Evolutionary conservation across 2,329 filamentous ascomycete genomes (phyloP).

Genomic region (Fusarium sp.): DNA sequence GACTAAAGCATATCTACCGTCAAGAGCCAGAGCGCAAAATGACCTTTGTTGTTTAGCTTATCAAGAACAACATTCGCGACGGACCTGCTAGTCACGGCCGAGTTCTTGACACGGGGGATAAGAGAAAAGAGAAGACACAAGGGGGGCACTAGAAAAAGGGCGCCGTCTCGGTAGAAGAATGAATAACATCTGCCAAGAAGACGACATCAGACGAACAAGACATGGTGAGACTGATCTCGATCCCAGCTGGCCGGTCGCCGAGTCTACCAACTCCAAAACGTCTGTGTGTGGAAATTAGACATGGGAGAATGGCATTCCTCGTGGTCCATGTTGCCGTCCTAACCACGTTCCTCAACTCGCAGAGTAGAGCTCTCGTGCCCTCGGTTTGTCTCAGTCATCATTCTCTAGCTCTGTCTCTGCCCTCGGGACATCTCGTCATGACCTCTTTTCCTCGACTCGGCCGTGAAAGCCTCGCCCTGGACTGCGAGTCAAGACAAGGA

Average conservation of each 20-base stretch:
- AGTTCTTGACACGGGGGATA: not conserved
- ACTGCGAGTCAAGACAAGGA: slow-evolving; percentile 17
- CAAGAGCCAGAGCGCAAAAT: not conserved
- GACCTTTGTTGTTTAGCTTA: not conserved
- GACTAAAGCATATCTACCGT: not conserved
- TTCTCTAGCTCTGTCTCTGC: slow-evolving; percentile 2
- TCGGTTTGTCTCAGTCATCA: slow-evolving; percentile 2
- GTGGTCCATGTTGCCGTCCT: slow-evolving; percentile 22
- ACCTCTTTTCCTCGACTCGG: not conserved
- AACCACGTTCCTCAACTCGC: slow-evolving; percentile 24
- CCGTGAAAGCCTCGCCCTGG: slow-evolving; percentile 9
- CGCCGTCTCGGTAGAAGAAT: not conserved
- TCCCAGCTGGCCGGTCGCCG: slow-evolving; percentile 14
- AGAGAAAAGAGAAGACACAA: not conserved
- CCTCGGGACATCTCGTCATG: not conserved
- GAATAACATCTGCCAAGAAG: not conserved
- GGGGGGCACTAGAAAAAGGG: not conserved
- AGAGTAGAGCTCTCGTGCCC: not conserved
- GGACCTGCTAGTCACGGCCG: not conserved
- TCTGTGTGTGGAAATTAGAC: slow-evolving; percentile 21
- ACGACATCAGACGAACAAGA: not conserved
- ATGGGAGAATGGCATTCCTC: slow-evolving; percentile 34
- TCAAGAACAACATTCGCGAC: not conserved
- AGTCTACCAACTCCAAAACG: slow-evolving; percentile 20
- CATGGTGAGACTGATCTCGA: slow-evolving; percentile 17